A percentile compares a stretch with the other conserved stretches of the same genome.
These are phyloP conservation scores for Globisporangium paddicum DNA, from an alignment of 352 stramenopile genomes.

Conservation along the genomic window DNA sequence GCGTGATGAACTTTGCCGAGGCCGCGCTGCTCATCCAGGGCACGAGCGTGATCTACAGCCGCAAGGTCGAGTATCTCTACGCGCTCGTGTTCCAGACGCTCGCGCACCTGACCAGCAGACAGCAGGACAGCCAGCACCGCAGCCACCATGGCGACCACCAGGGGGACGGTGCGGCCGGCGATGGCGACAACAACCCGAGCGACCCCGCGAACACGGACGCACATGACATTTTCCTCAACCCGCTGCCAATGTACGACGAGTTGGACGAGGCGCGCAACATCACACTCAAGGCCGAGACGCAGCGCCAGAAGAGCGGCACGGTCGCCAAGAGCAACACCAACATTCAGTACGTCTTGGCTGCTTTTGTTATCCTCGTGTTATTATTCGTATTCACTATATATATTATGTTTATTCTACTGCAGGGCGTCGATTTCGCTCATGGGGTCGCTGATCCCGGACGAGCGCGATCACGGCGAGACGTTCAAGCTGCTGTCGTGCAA, in stretches of 20 bases:
- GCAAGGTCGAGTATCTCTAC: conserved; percentile 95
- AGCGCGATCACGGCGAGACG: conserved; percentile 74
- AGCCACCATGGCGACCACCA: conserved; percentile 17
- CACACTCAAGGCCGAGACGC: conserved; percentile 30
- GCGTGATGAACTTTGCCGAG: conserved; percentile 90
- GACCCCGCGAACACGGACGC: background rate
- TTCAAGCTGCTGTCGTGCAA: conserved; percentile 84
- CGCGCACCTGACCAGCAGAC: conserved; percentile 65
- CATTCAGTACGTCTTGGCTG: conserved; percentile 34
- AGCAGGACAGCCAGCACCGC: conserved; percentile 35
- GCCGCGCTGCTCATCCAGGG: conserved; percentile 93
- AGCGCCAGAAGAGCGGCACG: conserved; percentile 15
- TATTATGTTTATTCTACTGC: no score
- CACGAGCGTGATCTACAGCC: conserved; percentile 91
- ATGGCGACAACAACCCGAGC: conserved; percentile 7
- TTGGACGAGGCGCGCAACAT: conserved; percentile 62
- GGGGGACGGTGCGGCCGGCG: conserved; percentile 19
- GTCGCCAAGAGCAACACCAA: conserved; percentile 59
- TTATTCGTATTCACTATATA: no score
- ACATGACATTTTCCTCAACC: conserved; percentile 44
- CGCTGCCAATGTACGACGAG: conserved; percentile 58
- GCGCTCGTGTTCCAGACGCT: conserved; percentile 90
- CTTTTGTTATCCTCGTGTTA: background rate
- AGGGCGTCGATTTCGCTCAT: conserved; percentile 76
- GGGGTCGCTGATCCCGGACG: conserved; percentile 71